Evolutionary conservation across 1,139 yeast genomes (phyloP), one percentile per base, ranked within the genome.

Genomic region (Candida sp.): DNA sequence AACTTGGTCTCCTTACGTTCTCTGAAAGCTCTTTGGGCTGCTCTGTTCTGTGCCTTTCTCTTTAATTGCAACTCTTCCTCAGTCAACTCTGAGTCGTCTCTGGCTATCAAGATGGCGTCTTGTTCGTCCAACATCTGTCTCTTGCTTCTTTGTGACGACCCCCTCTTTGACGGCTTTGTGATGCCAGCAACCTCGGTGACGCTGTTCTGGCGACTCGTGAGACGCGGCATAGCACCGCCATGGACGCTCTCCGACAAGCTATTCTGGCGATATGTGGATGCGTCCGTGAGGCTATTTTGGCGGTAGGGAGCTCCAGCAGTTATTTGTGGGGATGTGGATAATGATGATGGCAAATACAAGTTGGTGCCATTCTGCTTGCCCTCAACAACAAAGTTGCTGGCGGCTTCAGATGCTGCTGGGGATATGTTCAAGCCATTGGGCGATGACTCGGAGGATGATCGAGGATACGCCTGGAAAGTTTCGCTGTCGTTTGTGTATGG

Each of bases 11-110:
- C 96, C 65, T 90, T 89, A 47, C 97, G 82, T 66, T 90, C 96
- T 56, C 97, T 77, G 69, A 90, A 90, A 1, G 97, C 97, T 58
- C 94, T 76, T 69, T 90, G 97, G 0, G 97, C 96, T 4, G 94
- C 96, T 61, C 97, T 75, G 65, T 91, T 91, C 65, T 89, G 96
- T 0, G 93, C 93, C 65, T 86, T 90, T 48, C 89, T 80, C 64
- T 84, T 84, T 57, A 75, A 62, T 45, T 75, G 78, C 30, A 81
- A 60, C 55, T 83, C 85, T 27, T 78, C 80, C 47, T 82, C 85
- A 5, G 73, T 67, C 37, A 77, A 64, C 49, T 73, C 75, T 1
- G 74, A 61, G 53, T 77, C 81, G 54, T 77, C 81, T 49, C 61
- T 64, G 9, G 77, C 66, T 41, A 77, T 68, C 48, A 76, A 63